phyloP scores from a whole-genome alignment of 805 yeast species.

The Brettanomyces sp. region DNA sequence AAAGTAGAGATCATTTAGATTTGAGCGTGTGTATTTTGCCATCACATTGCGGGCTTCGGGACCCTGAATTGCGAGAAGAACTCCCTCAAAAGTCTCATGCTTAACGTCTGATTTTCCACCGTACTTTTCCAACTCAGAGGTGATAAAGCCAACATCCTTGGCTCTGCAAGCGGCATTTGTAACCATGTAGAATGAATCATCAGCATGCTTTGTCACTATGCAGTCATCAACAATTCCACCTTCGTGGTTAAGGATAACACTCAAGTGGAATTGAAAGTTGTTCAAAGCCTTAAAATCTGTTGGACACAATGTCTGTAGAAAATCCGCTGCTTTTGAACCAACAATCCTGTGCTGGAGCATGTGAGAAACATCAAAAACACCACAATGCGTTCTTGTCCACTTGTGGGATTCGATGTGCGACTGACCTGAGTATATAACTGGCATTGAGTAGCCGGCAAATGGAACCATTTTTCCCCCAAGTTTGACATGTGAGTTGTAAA shows the following conservation, averaged over 20 bases:
- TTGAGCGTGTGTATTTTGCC: conserved; percentile 50
- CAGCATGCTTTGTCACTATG: conserved; percentile 78
- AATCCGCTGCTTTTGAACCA: conserved; percentile 59
- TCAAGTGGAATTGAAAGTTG: conserved; percentile 57
- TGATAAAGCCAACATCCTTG: conserved; percentile 62
- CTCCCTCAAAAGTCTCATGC: conserved; percentile 50
- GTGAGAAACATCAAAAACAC: conserved; percentile 93
- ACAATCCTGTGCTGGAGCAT: conserved; percentile 83
- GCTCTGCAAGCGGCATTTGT: conserved; percentile 94
- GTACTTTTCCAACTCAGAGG: conserved; percentile 35
- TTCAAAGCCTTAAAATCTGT: conserved; percentile 58
- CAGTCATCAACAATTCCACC: conserved; percentile 92
- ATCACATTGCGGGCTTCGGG: conserved; percentile 69
- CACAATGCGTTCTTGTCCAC: conserved; percentile 86
- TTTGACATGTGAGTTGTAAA: conserved; percentile 68
- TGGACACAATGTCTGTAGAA: conserved; percentile 81
- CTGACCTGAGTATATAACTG: conserved; percentile 78
- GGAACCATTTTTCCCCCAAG: conserved; percentile 89
- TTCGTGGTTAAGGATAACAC: conserved; percentile 61
- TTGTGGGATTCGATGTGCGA: conserved; percentile 87
- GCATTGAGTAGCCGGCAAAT: conserved; percentile 96
- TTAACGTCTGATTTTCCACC: conserved; percentile 15
- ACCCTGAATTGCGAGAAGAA: conserved; percentile 87
- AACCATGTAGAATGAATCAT: conserved; percentile 69
- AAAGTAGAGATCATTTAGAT: conserved; percentile 57